phyloP scores from a whole-genome alignment of 345 rosid genomes.

The Crucihimalaya himalaica region DNA sequence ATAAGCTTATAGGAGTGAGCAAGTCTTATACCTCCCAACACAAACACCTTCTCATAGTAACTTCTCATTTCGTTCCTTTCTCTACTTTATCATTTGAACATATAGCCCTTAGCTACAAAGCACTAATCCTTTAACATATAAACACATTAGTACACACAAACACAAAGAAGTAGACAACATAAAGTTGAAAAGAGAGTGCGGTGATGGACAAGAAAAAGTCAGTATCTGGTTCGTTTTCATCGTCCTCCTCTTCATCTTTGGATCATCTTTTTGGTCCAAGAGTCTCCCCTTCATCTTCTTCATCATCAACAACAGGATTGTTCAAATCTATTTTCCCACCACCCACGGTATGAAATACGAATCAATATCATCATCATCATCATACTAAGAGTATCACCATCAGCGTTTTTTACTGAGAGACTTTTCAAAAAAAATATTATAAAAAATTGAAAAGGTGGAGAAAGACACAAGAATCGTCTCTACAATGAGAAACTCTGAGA shows the following conservation, averaged over 20 bases:
- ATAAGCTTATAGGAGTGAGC: constrained; percentile 28
- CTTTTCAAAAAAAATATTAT: too few species aligned
- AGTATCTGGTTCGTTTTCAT: constrained; percentile 35
- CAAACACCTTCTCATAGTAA: constrained; percentile 24
- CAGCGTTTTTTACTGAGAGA: too few species aligned
- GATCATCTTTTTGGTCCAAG: constrained; percentile 46
- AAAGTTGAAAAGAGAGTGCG: constrained; percentile 15
- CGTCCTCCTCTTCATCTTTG: constrained; percentile 33
- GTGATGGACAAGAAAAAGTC: constrained; percentile 43
- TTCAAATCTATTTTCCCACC: constrained; percentile 44
- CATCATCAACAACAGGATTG: constrained; percentile 38
- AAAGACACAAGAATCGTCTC: too few species aligned
- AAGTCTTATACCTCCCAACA: constrained; percentile 18
- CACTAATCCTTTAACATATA: constrained; percentile 23
- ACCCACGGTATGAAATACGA: constrained; percentile 29
- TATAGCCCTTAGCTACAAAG: constrained; percentile 26
- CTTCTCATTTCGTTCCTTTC: constrained; percentile 14
- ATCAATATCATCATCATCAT: background rate
- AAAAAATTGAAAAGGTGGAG: too few species aligned
- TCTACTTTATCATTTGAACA: constrained; percentile 3
- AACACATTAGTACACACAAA: background rate
- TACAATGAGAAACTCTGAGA: too few species aligned
- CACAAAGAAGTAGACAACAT: background rate
- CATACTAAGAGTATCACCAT: too few species aligned
- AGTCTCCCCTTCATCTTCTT: constrained; percentile 36